Evolutionary conservation across 2,329 filamentous ascomycete species (phyloP).

Genomic region (Neobulgaria alba): DNA sequence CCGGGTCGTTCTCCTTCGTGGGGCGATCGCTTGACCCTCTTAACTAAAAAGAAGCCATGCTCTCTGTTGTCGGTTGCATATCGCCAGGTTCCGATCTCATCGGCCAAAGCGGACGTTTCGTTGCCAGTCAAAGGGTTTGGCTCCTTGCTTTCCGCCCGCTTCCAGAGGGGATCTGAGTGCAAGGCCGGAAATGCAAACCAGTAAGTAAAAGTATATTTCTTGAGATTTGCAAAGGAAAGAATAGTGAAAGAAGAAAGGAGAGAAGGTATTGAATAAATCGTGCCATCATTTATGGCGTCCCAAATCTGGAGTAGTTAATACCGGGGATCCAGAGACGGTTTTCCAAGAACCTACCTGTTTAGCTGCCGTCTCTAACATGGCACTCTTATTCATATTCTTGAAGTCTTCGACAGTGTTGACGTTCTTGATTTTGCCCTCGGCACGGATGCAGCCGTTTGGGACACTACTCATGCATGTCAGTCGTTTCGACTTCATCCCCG

Average conservation of each 20-base stretch:
- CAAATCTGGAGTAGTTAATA: slow-evolving; percentile 59
- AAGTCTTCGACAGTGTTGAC: slow-evolving; percentile 95
- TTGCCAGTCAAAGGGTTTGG: slow-evolving; percentile 48
- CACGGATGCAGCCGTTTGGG: slow-evolving; percentile 65
- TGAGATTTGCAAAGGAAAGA: slow-evolving; percentile 89
- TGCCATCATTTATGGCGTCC: slow-evolving; percentile 95
- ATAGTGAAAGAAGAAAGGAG: slow-evolving; percentile 82
- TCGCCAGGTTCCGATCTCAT: slow-evolving; percentile 79
- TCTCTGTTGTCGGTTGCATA: slow-evolving; percentile 75
- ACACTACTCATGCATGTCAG: slow-evolving; percentile 40
- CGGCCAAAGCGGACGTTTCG: slow-evolving; percentile 73
- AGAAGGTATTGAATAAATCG: slow-evolving; percentile 90
- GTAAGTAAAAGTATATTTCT: slow-evolving; percentile 97
- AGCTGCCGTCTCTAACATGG: slow-evolving; percentile 70
- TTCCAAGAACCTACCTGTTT: slow-evolving; percentile 53
- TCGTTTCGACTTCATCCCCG: background rate
- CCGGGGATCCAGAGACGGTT: background rate
- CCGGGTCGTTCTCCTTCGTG: slow-evolving; percentile 30
- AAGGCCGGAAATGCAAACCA: slow-evolving; percentile 95
- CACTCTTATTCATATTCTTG: slow-evolving; percentile 69
- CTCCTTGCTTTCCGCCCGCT: slow-evolving; percentile 40
- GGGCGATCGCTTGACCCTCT: slow-evolving; percentile 51
- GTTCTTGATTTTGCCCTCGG: slow-evolving; percentile 91
- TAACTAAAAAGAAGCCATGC: slow-evolving; percentile 93
- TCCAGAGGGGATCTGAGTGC: slow-evolving; percentile 82